phyloP scores from a whole-genome alignment of 164 flowering plant genomes.

The Nymphaea colorata region DNA sequence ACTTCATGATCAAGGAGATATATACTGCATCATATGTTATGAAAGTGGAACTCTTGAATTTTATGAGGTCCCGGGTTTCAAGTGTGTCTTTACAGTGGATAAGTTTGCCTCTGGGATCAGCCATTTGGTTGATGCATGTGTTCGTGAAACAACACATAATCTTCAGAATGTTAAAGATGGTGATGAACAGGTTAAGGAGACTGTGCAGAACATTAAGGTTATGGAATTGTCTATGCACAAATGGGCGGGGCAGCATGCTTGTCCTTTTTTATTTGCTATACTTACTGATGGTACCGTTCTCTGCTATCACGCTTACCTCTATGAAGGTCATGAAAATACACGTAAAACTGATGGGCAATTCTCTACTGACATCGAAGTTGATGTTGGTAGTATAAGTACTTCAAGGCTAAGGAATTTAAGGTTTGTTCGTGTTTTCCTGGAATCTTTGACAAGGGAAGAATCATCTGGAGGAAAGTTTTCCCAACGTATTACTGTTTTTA shows the following conservation, averaged over 20 bases:
- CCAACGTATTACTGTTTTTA: slow-evolving; percentile 57
- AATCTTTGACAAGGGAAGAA: slow-evolving; percentile 67
- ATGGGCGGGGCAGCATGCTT: slow-evolving; percentile 73
- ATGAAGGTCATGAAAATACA: slow-evolving; percentile 59
- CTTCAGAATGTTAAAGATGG: slow-evolving; percentile 19
- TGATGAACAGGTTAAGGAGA: slow-evolving; percentile 50
- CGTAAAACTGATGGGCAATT: slow-evolving; percentile 45
- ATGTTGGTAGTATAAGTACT: slow-evolving; percentile 28
- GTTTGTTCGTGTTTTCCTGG: slow-evolving; percentile 64
- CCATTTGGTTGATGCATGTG: slow-evolving; percentile 44
- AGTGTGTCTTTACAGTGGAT: slow-evolving; percentile 66
- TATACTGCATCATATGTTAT: slow-evolving; percentile 86
- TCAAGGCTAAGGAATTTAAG: slow-evolving; percentile 86
- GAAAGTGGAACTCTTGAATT: slow-evolving; percentile 77
- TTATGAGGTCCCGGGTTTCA: slow-evolving; percentile 89
- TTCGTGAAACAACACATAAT: slow-evolving; percentile 26
- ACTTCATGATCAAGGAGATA: slow-evolving; percentile 75
- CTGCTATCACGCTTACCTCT: slow-evolving; percentile 88
- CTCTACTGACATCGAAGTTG: slow-evolving; percentile 28
- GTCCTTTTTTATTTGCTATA: slow-evolving; percentile 79
- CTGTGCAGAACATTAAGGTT: slow-evolving; percentile 45
- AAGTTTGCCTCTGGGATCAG: slow-evolving; percentile 70
- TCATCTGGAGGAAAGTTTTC: slow-evolving; percentile 17
- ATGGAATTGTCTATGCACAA: slow-evolving; percentile 87
- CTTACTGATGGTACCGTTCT: slow-evolving; percentile 85